These are phyloP conservation scores for Lentinula aciculospora DNA, from an alignment of 768 basidiomycete genomes.

Conservation along the genomic window DNA sequence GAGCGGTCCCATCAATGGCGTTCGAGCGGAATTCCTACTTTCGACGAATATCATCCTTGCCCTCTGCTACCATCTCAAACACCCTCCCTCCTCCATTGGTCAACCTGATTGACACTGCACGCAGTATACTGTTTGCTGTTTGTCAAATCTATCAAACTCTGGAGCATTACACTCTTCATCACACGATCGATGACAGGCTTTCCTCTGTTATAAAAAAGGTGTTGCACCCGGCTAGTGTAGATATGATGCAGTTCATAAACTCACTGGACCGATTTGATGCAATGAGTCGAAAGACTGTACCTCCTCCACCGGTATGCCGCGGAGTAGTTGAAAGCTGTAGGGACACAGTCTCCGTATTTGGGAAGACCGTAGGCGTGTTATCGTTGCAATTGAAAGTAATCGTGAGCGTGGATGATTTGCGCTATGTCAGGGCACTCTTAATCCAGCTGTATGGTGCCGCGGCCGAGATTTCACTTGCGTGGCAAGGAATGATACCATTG, in stretches of 20 bases:
- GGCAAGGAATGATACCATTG: conserved; percentile 72
- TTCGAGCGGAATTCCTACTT: conserved; percentile 91
- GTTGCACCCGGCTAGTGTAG: conserved; percentile 76
- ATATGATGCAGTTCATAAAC: conserved; percentile 80
- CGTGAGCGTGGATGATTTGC: conserved; percentile 69
- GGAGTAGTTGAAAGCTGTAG: conserved; percentile 77
- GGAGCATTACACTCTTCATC: conserved; percentile 72
- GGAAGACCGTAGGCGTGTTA: conserved; percentile 83
- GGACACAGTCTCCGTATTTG: conserved; percentile 78
- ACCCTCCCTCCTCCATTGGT: conserved; percentile 67
- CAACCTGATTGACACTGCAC: conserved; percentile 77
- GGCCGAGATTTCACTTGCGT: conserved; percentile 82
- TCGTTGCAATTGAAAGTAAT: conserved; percentile 76
- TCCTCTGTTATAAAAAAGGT: conserved; percentile 78
- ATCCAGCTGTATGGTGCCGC: conserved; percentile 85
- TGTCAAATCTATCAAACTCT: conserved; percentile 89
- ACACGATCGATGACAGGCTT: conserved; percentile 77
- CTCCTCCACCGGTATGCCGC: conserved; percentile 69
- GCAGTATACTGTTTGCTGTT: conserved; percentile 87
- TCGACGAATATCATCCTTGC: conserved; percentile 79
- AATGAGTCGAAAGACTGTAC: conserved; percentile 60
- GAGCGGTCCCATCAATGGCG: conserved; percentile 55
- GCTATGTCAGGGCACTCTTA: conserved; percentile 82
- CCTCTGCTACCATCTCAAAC: conserved; percentile 51
- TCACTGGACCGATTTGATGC: conserved; percentile 90